Percentiles rank a stretch among this genome's conserved stretches.
Evolutionary conservation across 345 rosid species (phyloP).

Genomic region (Geranium rotundifolium): DNA sequence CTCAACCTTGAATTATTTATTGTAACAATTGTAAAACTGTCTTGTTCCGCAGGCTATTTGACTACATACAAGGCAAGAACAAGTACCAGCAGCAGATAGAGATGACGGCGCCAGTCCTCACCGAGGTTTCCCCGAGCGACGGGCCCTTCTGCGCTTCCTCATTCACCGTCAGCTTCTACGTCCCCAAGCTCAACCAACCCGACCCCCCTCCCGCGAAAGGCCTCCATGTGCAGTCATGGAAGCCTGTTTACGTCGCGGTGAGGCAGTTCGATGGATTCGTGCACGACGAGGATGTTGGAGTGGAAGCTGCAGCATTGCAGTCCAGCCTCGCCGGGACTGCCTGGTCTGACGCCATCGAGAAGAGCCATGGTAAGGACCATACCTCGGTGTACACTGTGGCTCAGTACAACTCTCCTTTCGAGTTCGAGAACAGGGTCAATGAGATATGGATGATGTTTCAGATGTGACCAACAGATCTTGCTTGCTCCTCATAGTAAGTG

Average conservation of each 20-base stretch:
- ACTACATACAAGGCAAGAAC: slow-evolving; percentile 81
- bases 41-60: slow-evolving; percentile 40
- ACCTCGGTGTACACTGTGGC: slow-evolving; percentile 53
- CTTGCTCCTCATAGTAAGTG: no score
- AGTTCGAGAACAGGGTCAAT: slow-evolving; percentile 52
- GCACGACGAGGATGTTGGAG: slow-evolving; percentile 34
- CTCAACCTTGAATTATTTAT: no score
- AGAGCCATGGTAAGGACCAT: slow-evolving; percentile 20
- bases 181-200: slow-evolving; percentile 63
- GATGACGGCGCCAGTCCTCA: slow-evolving; percentile 80
- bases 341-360: slow-evolving; percentile 54
- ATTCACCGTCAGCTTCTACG: slow-evolving; percentile 65
- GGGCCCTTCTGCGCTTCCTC: slow-evolving; percentile 83
- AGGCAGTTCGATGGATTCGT: slow-evolving; percentile 81
- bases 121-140: slow-evolving; percentile 67
- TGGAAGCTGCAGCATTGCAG: slow-evolving; percentile 65
- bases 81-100: slow-evolving; percentile 41
- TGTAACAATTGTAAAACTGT: background rate
- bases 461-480: slow-evolving; percentile 3
- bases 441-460: slow-evolving; percentile 66
- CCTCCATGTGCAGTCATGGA: slow-evolving; percentile 62
- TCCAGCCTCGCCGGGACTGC: slow-evolving; percentile 47
- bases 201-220: slow-evolving; percentile 69
- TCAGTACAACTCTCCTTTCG: slow-evolving; percentile 86
- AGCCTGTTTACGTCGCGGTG: slow-evolving; percentile 34